Evolutionary conservation across 305 asterid genomes (phyloP).

Genomic region (Rubia balearica): DNA sequence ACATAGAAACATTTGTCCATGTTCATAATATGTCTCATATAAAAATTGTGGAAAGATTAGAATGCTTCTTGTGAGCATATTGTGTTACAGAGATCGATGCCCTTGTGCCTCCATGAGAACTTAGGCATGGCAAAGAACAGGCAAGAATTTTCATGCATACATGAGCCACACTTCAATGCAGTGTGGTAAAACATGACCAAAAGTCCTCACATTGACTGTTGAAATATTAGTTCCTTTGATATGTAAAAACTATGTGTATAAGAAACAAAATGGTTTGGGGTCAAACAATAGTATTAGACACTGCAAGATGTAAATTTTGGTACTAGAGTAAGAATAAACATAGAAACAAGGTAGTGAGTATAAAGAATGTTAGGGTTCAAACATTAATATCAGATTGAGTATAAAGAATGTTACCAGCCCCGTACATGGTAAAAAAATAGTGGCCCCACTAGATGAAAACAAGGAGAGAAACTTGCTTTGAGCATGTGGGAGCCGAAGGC

Average conservation of each 20-base stretch:
- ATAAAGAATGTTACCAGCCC: neutral
- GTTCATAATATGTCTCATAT: neutral
- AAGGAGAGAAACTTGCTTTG: neutral
- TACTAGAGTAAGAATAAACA: neutral
- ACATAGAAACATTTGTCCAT: neutral
- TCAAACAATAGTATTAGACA: neutral
- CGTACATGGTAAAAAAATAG: neutral
- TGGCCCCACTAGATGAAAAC: neutral
- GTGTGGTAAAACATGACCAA: neutral
- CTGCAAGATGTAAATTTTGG: neutral
- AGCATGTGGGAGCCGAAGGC: too few relatives aligned
- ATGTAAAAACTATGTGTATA: neutral
- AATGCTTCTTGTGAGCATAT: neutral
- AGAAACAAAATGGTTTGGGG: neutral
- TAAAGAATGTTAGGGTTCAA: too few relatives aligned
- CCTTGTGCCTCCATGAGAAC: neutral
- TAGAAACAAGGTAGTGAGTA: neutral
- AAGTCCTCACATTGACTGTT: neutral
- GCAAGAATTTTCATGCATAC: neutral
- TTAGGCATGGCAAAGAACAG: neutral
- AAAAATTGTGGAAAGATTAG: neutral
- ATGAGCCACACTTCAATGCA: neutral
- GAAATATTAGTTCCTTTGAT: neutral
- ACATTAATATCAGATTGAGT: too few relatives aligned
- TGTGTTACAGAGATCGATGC: neutral